Evolutionary conservation across 2,329 filamentous ascomycete genomes (phyloP).

Genomic region (Colletotrichum somersetense): DNA sequence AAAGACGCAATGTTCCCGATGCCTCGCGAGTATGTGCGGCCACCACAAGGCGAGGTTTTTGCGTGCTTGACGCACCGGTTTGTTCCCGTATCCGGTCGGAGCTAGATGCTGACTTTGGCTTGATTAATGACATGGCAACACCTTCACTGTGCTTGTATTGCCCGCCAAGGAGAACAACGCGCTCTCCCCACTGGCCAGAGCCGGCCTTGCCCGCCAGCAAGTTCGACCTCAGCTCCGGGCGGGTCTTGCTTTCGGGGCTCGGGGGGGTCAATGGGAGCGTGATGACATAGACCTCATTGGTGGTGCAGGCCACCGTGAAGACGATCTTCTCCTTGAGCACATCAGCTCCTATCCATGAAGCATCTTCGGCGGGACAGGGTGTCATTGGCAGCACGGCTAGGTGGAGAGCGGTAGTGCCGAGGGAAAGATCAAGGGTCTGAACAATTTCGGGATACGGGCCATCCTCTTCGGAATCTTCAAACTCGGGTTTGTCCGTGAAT

Average conservation of each 20-base stretch:
- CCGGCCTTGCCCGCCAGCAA: constrained; percentile 68
- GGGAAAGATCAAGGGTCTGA: constrained; percentile 71
- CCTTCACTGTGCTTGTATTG: constrained; percentile 67
- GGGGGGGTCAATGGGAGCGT: constrained; percentile 72
- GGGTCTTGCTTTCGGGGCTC: constrained; percentile 69
- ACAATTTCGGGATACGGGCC: constrained; percentile 65
- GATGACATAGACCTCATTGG: constrained; percentile 68
- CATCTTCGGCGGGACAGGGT: constrained; percentile 63
- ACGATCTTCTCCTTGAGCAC: constrained; percentile 70
- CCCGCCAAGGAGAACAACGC: constrained; percentile 65
- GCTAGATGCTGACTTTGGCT: constrained; percentile 50
- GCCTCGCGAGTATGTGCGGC: constrained; percentile 72
- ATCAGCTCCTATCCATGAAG: constrained; percentile 59
- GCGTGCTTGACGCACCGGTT: constrained; percentile 14
- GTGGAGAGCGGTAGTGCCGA: constrained; percentile 68
- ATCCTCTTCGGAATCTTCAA: constrained; percentile 65
- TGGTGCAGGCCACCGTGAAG: constrained; percentile 71
- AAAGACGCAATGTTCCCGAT: constrained; percentile 69
- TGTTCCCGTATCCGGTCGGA: constrained; percentile 34
- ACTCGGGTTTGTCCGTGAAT: constrained; percentile 68
- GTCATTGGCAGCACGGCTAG: constrained; percentile 68
- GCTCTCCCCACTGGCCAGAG: constrained; percentile 74
- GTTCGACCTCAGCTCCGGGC: constrained; percentile 64
- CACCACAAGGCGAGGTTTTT: constrained; percentile 63
- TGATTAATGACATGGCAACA: constrained; percentile 66